Evolutionary conservation across 179 eudicot genomes (phyloP), one percentile per base, ranked within the genome.

Genomic region (Heliamphora pulchella): DNA sequence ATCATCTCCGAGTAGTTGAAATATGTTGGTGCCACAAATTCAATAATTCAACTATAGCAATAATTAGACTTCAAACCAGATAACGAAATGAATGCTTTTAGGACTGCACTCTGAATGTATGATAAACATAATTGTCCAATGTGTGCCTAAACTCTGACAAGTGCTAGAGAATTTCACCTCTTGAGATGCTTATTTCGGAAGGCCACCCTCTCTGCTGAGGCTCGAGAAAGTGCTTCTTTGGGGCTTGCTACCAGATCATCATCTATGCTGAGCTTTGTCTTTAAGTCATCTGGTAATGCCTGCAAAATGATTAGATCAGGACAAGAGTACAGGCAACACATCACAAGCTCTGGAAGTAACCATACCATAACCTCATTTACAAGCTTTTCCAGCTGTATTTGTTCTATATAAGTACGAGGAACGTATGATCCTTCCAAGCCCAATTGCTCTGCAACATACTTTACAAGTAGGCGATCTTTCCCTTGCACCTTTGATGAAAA

Each of bases 381-480:
- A 62, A 94, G 94, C 83, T 93, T 94, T 78, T 94, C 98, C 57
- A 94, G 86, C 88, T 94, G 97, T 84, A 94, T 91, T 82, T 94
- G 94, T 83, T 94, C 94, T 50, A 94, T 93, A 79, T 91, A 94
- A 41, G 98, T 91, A 48, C 94, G 97, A 47, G 98, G 96, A 80
- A 89, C 84, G 80, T 91, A 94, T 51, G 98, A 84, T 48, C 98
- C 98, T 47, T 94, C 96, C 87, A 93, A 87, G 51, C 87, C 97
- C 85, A 94, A 90, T 84, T 93, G 89, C 77, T 91, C 91, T 0
- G 98, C 97, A 67, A 84, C 85, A 83, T 48, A 15, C 82, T 89
- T 90, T 51, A 94, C 98, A 76, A 86, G 71, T 74, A 83, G 81
- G 66, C 96, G 94, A 58, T 94, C 97, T 89, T 85, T 91, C 78